These are phyloP conservation scores for Dinochytrium kinnereticum DNA, from an alignment of 371 early-diverging fungal genomes.

Conservation along the genomic window DNA sequence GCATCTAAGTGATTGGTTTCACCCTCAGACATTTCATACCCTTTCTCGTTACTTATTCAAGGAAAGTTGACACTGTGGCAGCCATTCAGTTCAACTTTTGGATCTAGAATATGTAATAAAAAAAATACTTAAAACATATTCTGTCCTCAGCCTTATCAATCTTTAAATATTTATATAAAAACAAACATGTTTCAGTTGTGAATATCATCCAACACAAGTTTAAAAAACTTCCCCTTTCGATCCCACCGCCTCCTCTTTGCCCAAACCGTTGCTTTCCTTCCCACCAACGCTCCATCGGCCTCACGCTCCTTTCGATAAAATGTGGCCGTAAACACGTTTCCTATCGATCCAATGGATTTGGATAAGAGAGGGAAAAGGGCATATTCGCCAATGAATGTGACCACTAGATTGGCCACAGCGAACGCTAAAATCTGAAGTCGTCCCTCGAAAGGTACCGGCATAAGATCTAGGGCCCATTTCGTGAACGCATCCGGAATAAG, in stretches of 20 bases:
- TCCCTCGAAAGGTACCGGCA: slow-evolving; percentile 56
- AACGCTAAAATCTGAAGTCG: slow-evolving; percentile 54
- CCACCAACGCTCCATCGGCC: slow-evolving; percentile 4
- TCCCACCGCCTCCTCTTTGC: slow-evolving; percentile 32
- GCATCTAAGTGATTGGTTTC: background rate
- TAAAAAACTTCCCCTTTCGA: slow-evolving; percentile 46
- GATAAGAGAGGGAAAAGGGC: slow-evolving; percentile 42
- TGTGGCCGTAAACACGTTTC: background rate
- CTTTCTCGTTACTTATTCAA: background rate
- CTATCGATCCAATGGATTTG: slow-evolving; percentile 21
- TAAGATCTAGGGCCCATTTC: slow-evolving; percentile 62
- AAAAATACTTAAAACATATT: too few relatives aligned
- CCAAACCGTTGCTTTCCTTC: background rate
- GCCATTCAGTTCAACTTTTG: too few relatives aligned
- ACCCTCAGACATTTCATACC: background rate
- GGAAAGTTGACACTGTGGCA: too few relatives aligned
- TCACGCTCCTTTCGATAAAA: background rate
- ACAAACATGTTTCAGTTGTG: background rate
- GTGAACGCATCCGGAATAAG: slow-evolving; percentile 36
- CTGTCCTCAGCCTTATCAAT: too few relatives aligned
- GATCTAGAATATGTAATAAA: too few relatives aligned
- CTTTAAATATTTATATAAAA: too few relatives aligned
- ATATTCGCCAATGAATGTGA: slow-evolving; percentile 62
- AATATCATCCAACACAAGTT: slow-evolving; percentile 38
- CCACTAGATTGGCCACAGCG: slow-evolving; percentile 52